Percentiles rank a stretch among this genome's conserved stretches.
These are phyloP conservation scores for Penicillium occitanis DNA, from an alignment of 2,329 filamentous ascomycete species.

Conservation along the genomic window DNA sequence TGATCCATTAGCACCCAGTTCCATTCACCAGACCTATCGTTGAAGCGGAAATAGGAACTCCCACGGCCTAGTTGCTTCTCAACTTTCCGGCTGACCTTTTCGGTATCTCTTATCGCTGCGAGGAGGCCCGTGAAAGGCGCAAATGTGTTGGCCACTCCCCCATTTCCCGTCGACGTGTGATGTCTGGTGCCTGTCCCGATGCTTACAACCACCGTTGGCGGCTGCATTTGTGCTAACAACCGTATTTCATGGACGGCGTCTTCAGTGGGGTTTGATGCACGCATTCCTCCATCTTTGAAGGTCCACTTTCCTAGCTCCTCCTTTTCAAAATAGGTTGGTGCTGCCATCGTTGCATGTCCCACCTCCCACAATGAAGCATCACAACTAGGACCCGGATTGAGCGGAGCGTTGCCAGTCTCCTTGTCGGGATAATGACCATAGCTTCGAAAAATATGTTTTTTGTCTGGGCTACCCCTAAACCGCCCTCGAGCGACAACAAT, in stretches of 20 bases:
- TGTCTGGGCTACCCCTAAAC: not conserved
- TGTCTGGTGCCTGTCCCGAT: not conserved
- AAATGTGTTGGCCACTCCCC: not conserved
- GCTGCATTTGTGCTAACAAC: not conserved
- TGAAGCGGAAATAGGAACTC: not conserved
- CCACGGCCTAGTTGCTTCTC: not conserved
- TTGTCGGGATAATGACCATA: not conserved
- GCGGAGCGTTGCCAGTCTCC: not conserved
- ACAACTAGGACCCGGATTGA: not conserved
- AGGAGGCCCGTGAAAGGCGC: not conserved
- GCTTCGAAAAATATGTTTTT: not conserved
- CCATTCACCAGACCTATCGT: not conserved
- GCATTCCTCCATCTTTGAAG: slow-evolving; percentile 27
- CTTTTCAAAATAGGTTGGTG: slow-evolving; percentile 37
- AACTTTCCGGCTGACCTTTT: not conserved
- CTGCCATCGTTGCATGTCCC: slow-evolving; percentile 54
- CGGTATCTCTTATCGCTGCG: not conserved
- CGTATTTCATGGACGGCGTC: not conserved
- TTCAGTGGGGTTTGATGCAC: not conserved
- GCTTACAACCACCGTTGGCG: not conserved
- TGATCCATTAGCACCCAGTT: not conserved
- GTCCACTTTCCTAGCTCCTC: slow-evolving; percentile 22
- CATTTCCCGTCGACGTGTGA: not conserved
- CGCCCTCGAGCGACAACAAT: not conserved
- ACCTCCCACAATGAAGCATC: slow-evolving; percentile 50